Base-by-base conservation (phyloP, 768 basidiomycete genomes). In the Podaxis sp. region DNA sequence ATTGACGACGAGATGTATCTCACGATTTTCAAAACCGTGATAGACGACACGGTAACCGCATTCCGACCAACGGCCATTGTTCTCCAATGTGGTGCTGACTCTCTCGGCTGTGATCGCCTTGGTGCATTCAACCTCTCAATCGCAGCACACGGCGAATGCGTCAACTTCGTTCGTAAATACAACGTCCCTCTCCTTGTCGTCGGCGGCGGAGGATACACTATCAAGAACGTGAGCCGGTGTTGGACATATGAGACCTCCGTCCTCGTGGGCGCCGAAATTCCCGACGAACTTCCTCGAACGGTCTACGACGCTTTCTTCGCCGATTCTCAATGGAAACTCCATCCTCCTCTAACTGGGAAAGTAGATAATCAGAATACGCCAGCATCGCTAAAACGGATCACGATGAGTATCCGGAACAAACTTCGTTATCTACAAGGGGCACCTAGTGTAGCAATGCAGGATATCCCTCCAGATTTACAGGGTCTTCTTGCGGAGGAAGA, bases 201-300 rank as follows among this genome's bases (percentile, higher is more conserved):
- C 5, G 96, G 96, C 46, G 96, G 96, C 2, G 96, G 96, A 3
- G 96, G 96, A 0, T 99, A 99, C 76, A 95, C 95, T 4, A 92
- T 98, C 73, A 92, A 95, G 71, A 96, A 96, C 71, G 97, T 99
- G 67, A 91, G 92, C 52, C 87, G 96, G n/a, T 99, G 96, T 72
- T 99, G 96, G 96, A 89, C 96, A 38, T 96, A 99, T 79, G 96
- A 99, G 74, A 99, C 97, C 0, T 88, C 93, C 12, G 91, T 99
- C 0, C 86, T 96, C 7, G 89, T 97, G 52, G 94, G 92, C 15
- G 85, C 88, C 0, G 76, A 83, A 40, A 84, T 99, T 30, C 90
- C 95, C 0, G 90, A 96, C 75, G 88, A 90, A 63, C 87, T 99
- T 8, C 96, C 96, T 0, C 77, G 79, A 24, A 98, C 95, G 0